Evolutionary conservation across 495 filamentous ascomycete genomes (phyloP).

Genomic region (Penicillium samsonianum): DNA sequence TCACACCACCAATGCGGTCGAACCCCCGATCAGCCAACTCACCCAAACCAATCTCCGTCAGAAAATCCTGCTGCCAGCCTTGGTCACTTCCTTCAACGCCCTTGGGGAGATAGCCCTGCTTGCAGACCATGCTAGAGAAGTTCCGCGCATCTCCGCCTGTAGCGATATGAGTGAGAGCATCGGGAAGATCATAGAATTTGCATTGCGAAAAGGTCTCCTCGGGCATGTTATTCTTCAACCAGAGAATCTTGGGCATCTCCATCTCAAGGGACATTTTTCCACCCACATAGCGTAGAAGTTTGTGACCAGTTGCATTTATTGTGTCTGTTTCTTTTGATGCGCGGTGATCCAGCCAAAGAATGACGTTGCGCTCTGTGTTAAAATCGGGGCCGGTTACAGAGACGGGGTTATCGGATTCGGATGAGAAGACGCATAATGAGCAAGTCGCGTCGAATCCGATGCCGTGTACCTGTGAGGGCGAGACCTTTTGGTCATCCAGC

Average conservation of each 20-base stretch:
- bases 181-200: conserved; percentile 87
- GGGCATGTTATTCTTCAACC: conserved; percentile 91
- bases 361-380: conserved; percentile 73
- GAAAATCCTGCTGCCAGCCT: conserved; percentile 89
- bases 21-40: neutral
- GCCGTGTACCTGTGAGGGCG: conserved; percentile 64
- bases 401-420: conserved; percentile 78
- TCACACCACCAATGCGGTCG: conserved; percentile 1
- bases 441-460: conserved; percentile 91
- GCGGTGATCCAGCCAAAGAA: conserved; percentile 84
- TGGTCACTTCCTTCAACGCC: conserved; percentile 88
- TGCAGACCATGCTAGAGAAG: conserved; percentile 84
- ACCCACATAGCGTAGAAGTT: conserved; percentile 81
- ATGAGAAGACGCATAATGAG: conserved; percentile 79
- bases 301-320: conserved; percentile 83
- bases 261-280: conserved; percentile 93
- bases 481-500: conserved; percentile 66
- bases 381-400: conserved; percentile 78
- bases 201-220: conserved; percentile 72
- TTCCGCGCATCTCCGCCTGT: conserved; percentile 80
- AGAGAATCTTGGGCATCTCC: conserved; percentile 90
- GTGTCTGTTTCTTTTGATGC: conserved; percentile 75
- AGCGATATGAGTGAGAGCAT: conserved; percentile 84
- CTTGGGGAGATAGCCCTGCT: conserved; percentile 84
- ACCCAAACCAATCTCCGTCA: conserved; percentile 26